Conservation (phyloP, 345 rosid genomes). For the Anastatica hierochuntica region DNA sequence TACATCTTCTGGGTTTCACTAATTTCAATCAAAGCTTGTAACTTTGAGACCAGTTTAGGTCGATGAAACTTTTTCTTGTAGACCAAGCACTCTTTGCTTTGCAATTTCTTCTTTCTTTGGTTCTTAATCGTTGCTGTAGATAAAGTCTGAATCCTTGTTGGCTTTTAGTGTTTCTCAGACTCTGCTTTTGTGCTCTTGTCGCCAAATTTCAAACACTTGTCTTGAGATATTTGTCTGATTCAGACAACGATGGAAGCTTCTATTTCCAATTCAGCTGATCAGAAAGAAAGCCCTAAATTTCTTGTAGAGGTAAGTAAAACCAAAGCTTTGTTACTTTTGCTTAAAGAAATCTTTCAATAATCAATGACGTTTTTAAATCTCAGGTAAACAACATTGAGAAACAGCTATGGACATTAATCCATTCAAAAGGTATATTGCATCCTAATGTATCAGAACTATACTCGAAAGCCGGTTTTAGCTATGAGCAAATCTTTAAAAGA, state of each 20-base stretch:
- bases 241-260: constrained; percentile 15
- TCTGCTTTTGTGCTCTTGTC: constrained; percentile 1
- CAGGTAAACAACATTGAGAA: too few species aligned
- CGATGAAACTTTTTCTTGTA: too few species aligned
- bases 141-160: constrained; percentile 1
- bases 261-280: too few species aligned
- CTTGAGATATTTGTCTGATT: constrained; percentile 1
- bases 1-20: constrained; percentile 12
- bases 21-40: constrained; percentile 2
- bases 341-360: too few species aligned
- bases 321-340: too few species aligned
- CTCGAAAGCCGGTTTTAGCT: too few species aligned
- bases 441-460: too few species aligned
- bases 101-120: background rate
- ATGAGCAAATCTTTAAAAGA: constrained; percentile 47
- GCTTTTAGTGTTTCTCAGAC: constrained; percentile 4
- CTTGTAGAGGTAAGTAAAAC: constrained; percentile 49
- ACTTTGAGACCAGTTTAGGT: constrained; percentile 5
- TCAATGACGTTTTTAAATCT: too few species aligned
- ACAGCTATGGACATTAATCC: too few species aligned
- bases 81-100: constrained; percentile 8
- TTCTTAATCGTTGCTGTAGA: background rate
- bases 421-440: too few species aligned
- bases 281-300: constrained; percentile 31
- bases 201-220: background rate